Conservation (phyloP, 805 yeast species). For the Candida nanaspora region DNA sequence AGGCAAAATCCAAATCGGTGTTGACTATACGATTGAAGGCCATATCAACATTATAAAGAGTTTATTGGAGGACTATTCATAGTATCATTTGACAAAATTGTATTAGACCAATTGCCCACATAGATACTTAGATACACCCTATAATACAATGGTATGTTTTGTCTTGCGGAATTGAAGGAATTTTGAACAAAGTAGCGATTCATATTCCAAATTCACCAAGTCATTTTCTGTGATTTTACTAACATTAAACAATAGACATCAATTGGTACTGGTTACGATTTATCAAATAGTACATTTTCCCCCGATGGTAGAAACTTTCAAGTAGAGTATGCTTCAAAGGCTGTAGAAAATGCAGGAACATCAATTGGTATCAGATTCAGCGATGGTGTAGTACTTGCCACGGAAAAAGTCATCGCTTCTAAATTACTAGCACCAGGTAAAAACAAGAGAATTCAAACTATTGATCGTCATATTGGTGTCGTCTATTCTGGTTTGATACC, state of each 20-base stretch:
- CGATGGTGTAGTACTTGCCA: constrained; percentile 96
- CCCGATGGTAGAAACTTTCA: constrained; percentile 95
- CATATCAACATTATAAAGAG: no score
- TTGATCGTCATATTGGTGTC: constrained; percentile 91
- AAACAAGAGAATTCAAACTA: constrained; percentile 85
- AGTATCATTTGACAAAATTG: no score
- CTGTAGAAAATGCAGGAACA: constrained; percentile 96
- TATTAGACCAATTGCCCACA: no score
- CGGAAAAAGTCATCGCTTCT: constrained; percentile 85
- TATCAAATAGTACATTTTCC: constrained; percentile 91
- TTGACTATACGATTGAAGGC: no score
- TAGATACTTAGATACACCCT: no score
- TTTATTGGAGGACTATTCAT: no score
- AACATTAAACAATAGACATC: constrained; percentile 67
- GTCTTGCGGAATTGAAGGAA: no score
- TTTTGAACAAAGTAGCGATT: no score
- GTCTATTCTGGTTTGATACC: constrained; percentile 94
- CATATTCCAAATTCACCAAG: no score
- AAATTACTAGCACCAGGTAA: constrained; percentile 84
- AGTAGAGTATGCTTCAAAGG: constrained; percentile 95
- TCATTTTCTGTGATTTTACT: no score
- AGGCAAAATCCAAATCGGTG: no score
- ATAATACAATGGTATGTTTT: no score
- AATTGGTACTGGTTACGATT: constrained; percentile 98
- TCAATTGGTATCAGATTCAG: constrained; percentile 86